A percentile compares a stretch with the other conserved stretches of the same genome.
These are phyloP conservation scores for Trichophyton verrucosum DNA, from an alignment of 2,329 filamentous ascomycete genomes.

Conservation along the genomic window DNA sequence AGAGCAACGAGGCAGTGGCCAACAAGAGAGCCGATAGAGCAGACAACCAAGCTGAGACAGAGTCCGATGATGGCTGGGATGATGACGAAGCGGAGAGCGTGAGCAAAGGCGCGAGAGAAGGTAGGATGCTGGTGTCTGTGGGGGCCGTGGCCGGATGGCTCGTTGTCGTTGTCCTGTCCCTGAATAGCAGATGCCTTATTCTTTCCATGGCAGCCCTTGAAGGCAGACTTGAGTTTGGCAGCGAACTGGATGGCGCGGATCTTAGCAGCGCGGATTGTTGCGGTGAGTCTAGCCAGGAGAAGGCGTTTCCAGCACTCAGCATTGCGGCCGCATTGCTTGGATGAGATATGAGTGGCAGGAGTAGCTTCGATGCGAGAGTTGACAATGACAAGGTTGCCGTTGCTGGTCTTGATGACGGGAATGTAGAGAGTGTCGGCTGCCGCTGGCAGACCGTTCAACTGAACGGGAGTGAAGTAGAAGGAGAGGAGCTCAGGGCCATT, in stretches of 20 bases:
- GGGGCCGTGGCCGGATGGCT: neutral
- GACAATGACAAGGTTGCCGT: conserved; percentile 27
- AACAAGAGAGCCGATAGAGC: conserved; percentile 37
- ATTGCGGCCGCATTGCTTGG: conserved; percentile 33
- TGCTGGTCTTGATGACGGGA: conserved; percentile 25
- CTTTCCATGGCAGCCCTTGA: conserved; percentile 25
- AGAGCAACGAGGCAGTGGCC: conserved; percentile 35
- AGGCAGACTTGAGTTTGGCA: conserved; percentile 16
- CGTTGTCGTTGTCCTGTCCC: neutral
- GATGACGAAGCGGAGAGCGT: conserved; percentile 33
- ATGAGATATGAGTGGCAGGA: conserved; percentile 24
- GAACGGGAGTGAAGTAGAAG: conserved; percentile 35
- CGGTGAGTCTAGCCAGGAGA: conserved; percentile 28
- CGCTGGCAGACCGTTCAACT: conserved; percentile 31
- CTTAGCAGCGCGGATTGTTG: conserved; percentile 28
- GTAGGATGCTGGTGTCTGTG: conserved; percentile 8
- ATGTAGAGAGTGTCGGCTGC: conserved; percentile 34
- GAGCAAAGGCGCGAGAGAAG: conserved; percentile 30
- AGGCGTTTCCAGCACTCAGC: conserved; percentile 29
- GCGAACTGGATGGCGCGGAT: conserved; percentile 24
- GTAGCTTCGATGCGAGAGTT: conserved; percentile 28
- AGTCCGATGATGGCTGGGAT: conserved; percentile 36
- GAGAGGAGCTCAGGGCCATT: conserved; percentile 23
- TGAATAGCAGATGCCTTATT: neutral
- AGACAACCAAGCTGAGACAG: conserved; percentile 34